Percentiles rank a stretch among this genome's conserved stretches.
Evolutionary conservation across 148 eudicot genomes (phyloP).

Genomic region (Drosera capensis): DNA sequence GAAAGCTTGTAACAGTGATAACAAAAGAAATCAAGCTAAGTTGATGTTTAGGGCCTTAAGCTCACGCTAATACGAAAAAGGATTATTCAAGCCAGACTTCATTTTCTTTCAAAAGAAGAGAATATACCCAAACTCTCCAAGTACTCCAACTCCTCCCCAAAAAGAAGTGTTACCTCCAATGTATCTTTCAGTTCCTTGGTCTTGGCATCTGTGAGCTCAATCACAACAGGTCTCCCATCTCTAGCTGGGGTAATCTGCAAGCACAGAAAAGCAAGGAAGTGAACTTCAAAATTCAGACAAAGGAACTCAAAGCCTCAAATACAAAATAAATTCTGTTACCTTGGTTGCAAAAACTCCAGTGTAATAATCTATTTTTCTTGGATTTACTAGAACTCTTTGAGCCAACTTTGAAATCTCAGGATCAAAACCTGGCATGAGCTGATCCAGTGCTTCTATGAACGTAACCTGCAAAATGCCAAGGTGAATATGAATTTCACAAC

Average conservation of each 20-base stretch:
- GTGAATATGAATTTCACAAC: neutral
- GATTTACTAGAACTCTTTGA: constrained; percentile 86
- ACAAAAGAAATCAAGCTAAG: no score
- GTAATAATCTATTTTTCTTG: constrained; percentile 89
- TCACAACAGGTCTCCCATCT: constrained; percentile 92
- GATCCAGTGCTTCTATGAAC: constrained; percentile 96
- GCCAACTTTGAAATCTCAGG: constrained; percentile 98
- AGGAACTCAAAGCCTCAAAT: neutral
- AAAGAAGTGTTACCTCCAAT: constrained; percentile 62
- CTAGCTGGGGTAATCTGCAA: constrained; percentile 91
- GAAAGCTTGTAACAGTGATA: no score
- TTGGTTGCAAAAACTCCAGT: constrained; percentile 99
- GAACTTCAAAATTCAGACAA: constrained; percentile 1
- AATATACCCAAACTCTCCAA: no score
- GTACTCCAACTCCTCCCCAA: no score
- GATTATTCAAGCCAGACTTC: no score
- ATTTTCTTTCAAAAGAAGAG: no score
- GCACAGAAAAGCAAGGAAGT: constrained; percentile 4
- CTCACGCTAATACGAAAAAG: no score
- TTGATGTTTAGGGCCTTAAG: no score
- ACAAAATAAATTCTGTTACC: constrained; percentile 21
- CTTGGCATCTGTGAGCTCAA: constrained; percentile 97
- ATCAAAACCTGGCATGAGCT: constrained; percentile 99
- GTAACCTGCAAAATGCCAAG: constrained; percentile 47
- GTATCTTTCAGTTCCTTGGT: constrained; percentile 82